These are phyloP conservation scores for Draba incana DNA, from an alignment of 345 rosid genomes.

Conservation along the genomic window DNA sequence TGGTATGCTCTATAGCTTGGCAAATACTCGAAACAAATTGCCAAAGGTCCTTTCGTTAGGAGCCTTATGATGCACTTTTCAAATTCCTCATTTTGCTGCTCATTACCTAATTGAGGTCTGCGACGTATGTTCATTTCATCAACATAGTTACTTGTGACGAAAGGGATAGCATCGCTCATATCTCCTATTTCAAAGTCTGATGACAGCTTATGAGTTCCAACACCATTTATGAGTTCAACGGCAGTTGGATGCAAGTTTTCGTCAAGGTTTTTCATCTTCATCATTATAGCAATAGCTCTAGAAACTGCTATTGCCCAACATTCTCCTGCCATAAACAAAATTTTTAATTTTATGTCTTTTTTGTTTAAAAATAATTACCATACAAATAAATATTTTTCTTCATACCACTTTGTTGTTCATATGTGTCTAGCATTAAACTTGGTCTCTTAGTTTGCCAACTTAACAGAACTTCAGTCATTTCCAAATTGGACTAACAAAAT, in stretches of 20 bases:
- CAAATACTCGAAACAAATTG: not conserved
- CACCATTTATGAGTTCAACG: not conserved
- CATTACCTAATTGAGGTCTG: not conserved
- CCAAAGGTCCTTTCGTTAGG: not conserved
- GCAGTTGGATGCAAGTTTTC: not conserved
- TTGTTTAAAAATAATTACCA: too few relatives aligned
- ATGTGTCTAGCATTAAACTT: not conserved
- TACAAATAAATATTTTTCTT: too few relatives aligned
- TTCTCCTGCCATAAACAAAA: not conserved
- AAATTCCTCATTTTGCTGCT: not conserved
- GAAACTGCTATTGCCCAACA: not conserved
- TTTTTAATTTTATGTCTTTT: too few relatives aligned
- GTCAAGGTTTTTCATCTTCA: not conserved
- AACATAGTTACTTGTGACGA: not conserved
- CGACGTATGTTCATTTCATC: not conserved
- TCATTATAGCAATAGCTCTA: not conserved
- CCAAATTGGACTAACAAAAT: not conserved
- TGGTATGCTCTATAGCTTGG: not conserved
- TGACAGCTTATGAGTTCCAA: not conserved
- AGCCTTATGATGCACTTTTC: not conserved
- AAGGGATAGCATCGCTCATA: not conserved
- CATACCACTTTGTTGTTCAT: not conserved
- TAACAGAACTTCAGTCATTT: not conserved
- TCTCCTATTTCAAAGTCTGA: not conserved
- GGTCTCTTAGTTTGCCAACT: not conserved